phyloP scores from a whole-genome alignment of 805 yeast genomes.

The Hanseniaspora clermontiae region DNA sequence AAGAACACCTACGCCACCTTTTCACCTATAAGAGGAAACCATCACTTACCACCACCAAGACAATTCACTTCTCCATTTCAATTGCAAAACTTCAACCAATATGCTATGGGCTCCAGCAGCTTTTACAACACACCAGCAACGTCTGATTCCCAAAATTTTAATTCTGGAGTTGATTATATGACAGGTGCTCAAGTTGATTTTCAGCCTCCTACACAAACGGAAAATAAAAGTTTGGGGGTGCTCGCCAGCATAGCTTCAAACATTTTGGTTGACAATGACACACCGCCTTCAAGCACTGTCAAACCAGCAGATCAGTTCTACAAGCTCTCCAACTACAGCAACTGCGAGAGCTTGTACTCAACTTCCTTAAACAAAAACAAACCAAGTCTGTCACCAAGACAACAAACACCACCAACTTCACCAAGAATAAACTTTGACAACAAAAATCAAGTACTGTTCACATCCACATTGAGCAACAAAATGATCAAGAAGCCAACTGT shows the following conservation, averaged over 20 bases:
- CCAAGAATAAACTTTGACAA: slow-evolving; percentile 13
- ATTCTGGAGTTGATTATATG: not conserved
- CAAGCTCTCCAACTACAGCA: slow-evolving; percentile 16
- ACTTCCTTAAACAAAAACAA: not conserved
- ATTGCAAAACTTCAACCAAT: slow-evolving; percentile 2
- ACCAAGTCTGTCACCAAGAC: not conserved
- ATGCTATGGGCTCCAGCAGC: not conserved
- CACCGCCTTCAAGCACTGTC: slow-evolving; percentile 21
- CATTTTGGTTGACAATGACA: slow-evolving; percentile 2
- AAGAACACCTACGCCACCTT: not conserved
- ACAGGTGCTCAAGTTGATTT: not conserved
- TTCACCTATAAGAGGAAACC: slow-evolving; percentile 12
- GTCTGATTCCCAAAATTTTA: not conserved
- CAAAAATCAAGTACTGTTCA: slow-evolving; percentile 17
- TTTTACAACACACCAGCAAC: not conserved
- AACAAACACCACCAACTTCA: slow-evolving; percentile 16
- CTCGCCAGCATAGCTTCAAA: slow-evolving; percentile 17
- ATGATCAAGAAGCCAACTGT: slow-evolving; percentile 23
- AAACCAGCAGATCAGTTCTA: slow-evolving; percentile 25
- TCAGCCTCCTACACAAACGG: slow-evolving; percentile 6
- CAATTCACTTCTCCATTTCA: slow-evolving; percentile 13
- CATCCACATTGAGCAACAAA: slow-evolving; percentile 22
- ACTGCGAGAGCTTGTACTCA: slow-evolving; percentile 11
- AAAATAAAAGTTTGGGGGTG: slow-evolving; percentile 14
- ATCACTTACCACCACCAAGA: slow-evolving; percentile 11